These are phyloP conservation scores for Globisporangium middletonii DNA, from an alignment of 352 stramenopile genomes.

Conservation along the genomic window DNA sequence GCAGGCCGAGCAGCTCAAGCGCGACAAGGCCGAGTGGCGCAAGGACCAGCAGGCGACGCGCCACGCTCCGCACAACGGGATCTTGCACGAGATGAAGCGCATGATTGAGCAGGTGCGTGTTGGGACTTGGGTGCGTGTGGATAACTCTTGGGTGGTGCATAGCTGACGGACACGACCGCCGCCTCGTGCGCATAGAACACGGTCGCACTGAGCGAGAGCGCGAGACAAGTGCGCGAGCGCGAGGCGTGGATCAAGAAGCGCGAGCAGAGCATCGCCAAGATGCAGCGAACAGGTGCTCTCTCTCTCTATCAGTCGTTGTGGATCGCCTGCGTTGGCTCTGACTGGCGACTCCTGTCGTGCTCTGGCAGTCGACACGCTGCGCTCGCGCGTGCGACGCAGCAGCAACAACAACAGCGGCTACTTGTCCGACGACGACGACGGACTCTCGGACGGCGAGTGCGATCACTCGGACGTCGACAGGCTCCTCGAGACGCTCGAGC, in stretches of 20 bases:
- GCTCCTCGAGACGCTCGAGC: conserved; percentile 16
- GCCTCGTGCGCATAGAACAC: conserved; percentile 19
- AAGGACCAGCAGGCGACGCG: conserved; percentile 17
- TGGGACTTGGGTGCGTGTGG: neutral
- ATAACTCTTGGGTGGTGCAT: neutral
- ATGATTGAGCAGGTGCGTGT: conserved; percentile 51
- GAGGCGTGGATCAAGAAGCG: conserved; percentile 44
- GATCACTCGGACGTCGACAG: conserved; percentile 14
- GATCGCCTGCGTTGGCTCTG: neutral
- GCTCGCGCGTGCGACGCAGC: conserved; percentile 1
- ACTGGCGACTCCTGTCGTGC: neutral
- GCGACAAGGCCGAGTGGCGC: conserved; percentile 48
- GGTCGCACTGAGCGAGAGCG: conserved; percentile 38
- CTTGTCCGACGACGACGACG: conserved; percentile 3
- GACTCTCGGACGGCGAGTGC: conserved; percentile 7
- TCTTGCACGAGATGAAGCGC: conserved; percentile 49
- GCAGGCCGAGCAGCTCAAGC: conserved; percentile 47
- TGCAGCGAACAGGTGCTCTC: conserved; percentile 22
- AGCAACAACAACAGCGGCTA: conserved; percentile 7
- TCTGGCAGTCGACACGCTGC: conserved; percentile 9
- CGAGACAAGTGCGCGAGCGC: conserved; percentile 37
- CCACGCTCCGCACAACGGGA: conserved; percentile 16
- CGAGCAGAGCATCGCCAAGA: conserved; percentile 36
- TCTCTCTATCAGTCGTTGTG: neutral
- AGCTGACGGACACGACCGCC: neutral